Evolutionary conservation across 768 basidiomycete genomes (phyloP).

Genomic region (Lactarius pseudohatsudake): DNA sequence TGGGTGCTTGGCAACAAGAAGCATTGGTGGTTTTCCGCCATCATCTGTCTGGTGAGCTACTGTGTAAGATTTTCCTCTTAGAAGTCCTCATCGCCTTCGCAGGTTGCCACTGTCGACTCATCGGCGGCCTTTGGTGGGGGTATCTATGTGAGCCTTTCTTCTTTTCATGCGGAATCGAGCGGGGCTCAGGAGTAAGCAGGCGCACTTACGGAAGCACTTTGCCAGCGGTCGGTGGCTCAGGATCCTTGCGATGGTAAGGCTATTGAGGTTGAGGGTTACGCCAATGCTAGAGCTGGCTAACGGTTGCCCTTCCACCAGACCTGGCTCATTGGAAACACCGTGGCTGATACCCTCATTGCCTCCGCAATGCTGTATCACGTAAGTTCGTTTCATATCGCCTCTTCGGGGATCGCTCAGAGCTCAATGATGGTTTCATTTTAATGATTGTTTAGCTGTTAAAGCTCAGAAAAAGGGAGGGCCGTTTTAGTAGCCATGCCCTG

Average conservation of each 20-base stretch:
- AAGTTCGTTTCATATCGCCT: neutral
- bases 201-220: neutral
- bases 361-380: conserved; percentile 15
- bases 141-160: neutral
- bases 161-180: neutral
- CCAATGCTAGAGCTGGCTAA: neutral
- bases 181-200: neutral
- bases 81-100: neutral
- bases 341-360: conserved; percentile 12
- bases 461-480: neutral
- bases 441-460: neutral
- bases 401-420: neutral
- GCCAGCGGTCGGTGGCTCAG: neutral
- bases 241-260: neutral
- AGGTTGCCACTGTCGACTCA: conserved; percentile 4
- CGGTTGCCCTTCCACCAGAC: neutral
- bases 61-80: neutral
- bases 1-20: conserved; percentile 3
- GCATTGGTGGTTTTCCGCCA: neutral
- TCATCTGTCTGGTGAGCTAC: conserved; percentile 14
- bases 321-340: conserved; percentile 12
- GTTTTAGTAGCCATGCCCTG: conserved; percentile 10
- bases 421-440: neutral
- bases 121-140: conserved; percentile 1
- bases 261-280: neutral